A percentile compares a stretch with the other conserved stretches of the same genome.
These are phyloP conservation scores for Hypoxylon perforatum DNA, from an alignment of 495 filamentous ascomycete species.

Conservation along the genomic window DNA sequence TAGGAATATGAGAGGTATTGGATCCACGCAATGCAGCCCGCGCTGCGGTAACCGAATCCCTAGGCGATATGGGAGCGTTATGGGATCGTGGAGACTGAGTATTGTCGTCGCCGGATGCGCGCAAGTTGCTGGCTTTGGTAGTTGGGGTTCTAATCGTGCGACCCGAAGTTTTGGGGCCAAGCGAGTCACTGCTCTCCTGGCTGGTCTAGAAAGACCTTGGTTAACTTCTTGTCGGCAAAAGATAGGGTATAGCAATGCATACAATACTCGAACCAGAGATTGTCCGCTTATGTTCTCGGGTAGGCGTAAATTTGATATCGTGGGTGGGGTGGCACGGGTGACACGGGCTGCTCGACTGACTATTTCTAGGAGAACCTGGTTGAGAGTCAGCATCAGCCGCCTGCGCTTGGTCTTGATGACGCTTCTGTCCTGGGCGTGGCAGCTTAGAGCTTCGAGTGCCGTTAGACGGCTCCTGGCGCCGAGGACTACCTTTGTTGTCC, in stretches of 20 bases:
- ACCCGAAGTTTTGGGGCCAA: constrained; percentile 14
- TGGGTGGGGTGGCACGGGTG: constrained; percentile 2
- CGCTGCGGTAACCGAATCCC: constrained; percentile 20
- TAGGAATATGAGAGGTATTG: constrained; percentile 21
- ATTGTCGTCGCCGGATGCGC: constrained; percentile 9
- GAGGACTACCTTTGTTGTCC: constrained; percentile 11
- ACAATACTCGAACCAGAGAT: constrained; percentile 27
- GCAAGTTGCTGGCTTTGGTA: constrained; percentile 6
- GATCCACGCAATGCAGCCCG: constrained; percentile 9
- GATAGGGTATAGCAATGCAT: constrained; percentile 13
- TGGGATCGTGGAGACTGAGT: not conserved
- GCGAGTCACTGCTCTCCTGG: constrained; percentile 33
- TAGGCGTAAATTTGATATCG: constrained; percentile 13
- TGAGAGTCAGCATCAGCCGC: constrained; percentile 28
- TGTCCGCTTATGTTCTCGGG: constrained; percentile 13
- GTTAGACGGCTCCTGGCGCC: constrained; percentile 17
- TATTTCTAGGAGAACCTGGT: constrained; percentile 26
- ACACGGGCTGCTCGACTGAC: constrained; percentile 5
- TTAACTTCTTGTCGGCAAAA: constrained; percentile 1
- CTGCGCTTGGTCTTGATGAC: constrained; percentile 18
- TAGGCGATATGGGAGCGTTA: constrained; percentile 2
- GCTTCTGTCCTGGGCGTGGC: constrained; percentile 18
- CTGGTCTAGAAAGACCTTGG: constrained; percentile 24
- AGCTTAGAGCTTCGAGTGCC: constrained; percentile 27
- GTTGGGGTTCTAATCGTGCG: constrained; percentile 8